Evolutionary conservation across 108 stramenopile genomes (phyloP).

Genomic region (Pseudonitzschia pungens): DNA sequence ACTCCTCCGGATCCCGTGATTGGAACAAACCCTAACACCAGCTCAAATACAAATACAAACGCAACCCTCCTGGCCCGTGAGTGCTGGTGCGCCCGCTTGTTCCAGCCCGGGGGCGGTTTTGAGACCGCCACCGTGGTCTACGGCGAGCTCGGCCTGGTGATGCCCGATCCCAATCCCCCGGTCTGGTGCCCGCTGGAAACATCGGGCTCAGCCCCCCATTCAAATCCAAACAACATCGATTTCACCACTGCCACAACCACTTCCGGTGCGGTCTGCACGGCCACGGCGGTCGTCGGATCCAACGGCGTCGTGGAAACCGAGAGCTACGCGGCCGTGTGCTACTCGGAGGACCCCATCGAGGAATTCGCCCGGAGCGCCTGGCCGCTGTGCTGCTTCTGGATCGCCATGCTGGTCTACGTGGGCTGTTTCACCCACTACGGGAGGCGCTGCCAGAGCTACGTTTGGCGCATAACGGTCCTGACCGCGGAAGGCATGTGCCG

Average conservation of each 20-base stretch:
- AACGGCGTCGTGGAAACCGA: background rate
- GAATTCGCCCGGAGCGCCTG: background rate
- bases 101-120: background rate
- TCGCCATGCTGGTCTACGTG: background rate
- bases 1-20: background rate
- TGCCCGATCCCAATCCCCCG: too few species aligned
- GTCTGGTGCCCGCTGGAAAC: too few species aligned
- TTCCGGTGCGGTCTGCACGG: background rate
- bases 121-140: background rate
- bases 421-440: background rate
- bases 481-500: background rate
- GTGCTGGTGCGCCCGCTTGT: conserved; percentile 8
- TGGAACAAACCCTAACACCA: background rate
- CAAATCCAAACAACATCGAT: background rate
- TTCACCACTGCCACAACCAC: background rate
- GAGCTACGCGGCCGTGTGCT: background rate
- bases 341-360: background rate
- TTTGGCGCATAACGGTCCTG: background rate
- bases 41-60: background rate
- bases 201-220: too few species aligned
- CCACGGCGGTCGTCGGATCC: background rate
- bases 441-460: background rate
- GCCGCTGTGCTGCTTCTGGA: conserved; percentile 7
- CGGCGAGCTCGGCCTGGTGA: too few species aligned
- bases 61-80: background rate